Percentiles rank a stretch among this genome's conserved stretches.
phyloP scores from a whole-genome alignment of 495 filamentous ascomycete genomes.

The Jackrogersella multiformis region DNA sequence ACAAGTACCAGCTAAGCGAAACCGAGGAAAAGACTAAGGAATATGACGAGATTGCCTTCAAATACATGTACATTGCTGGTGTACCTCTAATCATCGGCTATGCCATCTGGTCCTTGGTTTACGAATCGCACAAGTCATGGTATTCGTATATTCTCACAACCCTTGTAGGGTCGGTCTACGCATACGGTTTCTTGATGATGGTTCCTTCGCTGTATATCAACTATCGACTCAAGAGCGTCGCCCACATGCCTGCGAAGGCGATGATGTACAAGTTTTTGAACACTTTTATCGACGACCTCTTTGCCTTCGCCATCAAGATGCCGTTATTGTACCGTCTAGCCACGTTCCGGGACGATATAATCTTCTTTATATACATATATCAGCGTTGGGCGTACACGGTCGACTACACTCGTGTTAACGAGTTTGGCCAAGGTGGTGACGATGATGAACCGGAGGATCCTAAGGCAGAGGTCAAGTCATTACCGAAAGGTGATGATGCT shows the following conservation, averaged over 20 bases:
- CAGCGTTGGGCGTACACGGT: slow-evolving; percentile 92
- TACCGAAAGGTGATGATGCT: slow-evolving; percentile 36
- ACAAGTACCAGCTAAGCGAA: slow-evolving; percentile 94
- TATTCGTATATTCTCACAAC: slow-evolving; percentile 92
- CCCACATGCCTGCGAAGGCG: slow-evolving; percentile 94
- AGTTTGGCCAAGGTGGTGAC: slow-evolving; percentile 96
- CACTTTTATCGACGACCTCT: slow-evolving; percentile 74
- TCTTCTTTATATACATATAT: slow-evolving; percentile 99
- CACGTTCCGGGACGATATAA: slow-evolving; percentile 92
- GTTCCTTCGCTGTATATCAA: slow-evolving; percentile 98
- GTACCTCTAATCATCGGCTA: slow-evolving; percentile 89
- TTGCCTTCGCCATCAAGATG: slow-evolving; percentile 99
- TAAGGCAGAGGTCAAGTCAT: slow-evolving; percentile 37
- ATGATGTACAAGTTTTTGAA: slow-evolving; percentile 98
- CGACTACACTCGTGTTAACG: slow-evolving; percentile 92
- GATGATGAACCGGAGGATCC: slow-evolving; percentile 67
- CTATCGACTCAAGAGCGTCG: slow-evolving; percentile 94
- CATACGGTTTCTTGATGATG: slow-evolving; percentile 99
- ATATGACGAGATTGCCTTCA: slow-evolving; percentile 97
- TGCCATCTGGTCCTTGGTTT: slow-evolving; percentile 86
- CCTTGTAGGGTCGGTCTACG: slow-evolving; percentile 94
- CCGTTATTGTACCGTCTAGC: slow-evolving; percentile 93
- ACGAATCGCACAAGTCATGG: slow-evolving; percentile 98
- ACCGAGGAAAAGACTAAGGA: slow-evolving; percentile 98
- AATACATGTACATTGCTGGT: slow-evolving; percentile 91